Evolutionary conservation across 2,329 filamentous ascomycete genomes (phyloP), one percentile per base, ranked within the genome.

Genomic region (Leptodontidium sp.): DNA sequence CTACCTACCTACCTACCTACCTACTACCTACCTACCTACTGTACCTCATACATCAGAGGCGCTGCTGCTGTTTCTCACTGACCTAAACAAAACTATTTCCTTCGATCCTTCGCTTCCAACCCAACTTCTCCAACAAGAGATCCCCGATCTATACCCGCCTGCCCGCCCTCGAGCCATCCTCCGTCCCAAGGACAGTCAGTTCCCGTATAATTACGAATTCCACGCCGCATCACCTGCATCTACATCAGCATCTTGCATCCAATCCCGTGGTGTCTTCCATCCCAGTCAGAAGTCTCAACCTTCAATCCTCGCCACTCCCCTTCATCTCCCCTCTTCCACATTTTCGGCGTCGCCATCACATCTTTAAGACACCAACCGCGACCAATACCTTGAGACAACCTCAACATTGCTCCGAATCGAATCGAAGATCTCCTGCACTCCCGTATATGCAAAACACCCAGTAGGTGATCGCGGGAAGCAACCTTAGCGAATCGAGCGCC

Each of bases 261-360:
- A 35, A 15, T 26, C 35, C 55, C 55, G 21, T 59, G n/a, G 7
- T n/a, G 26, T 43, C 32, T 40, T 15, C 15, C 53, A 6, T 17
- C 26, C 21, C 38, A 61, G 43, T 24, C 29, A 61, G 29, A 57
- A 45, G 57, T 66, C 64, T 66, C 57, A 66, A 32, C 15, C 57
- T 61, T 32, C 40, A 66, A 61, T n/a, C 38, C 21, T 61, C 55
- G 45, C 57, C 43, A 50, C 38, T 55, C 45, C 64, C 64, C 47
- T 66, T 58, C 64, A 66, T 52, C 50, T 50, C 50, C 64, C 29
- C 29, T 50, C 32, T 21, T 24, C 35, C 24, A 26, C 47, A 38
- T 11, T 40, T 4, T 59, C 43, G n/a, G 17, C 53, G 21, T 17
- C 29, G 40, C 53, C 29, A 38, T 59, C 64, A 59, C 45, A 50